Percentiles rank a stretch among this genome's conserved stretches.
phyloP scores from a whole-genome alignment of 2,329 filamentous ascomycete genomes.

The Microcyclosporella mali region DNA sequence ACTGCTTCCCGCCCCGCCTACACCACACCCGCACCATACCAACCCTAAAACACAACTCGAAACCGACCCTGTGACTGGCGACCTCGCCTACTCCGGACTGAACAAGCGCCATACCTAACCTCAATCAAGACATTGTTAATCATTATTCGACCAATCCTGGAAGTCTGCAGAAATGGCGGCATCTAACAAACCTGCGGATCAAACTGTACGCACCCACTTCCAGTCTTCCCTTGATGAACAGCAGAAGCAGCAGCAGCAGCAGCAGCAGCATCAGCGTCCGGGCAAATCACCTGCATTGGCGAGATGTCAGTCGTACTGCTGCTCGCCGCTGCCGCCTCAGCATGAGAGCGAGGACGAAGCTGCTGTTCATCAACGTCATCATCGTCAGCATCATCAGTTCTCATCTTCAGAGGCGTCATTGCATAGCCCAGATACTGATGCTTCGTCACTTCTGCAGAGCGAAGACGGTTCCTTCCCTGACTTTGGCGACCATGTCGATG shows the following conservation, averaged over 20 bases:
- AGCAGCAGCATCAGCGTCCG: constrained; percentile 3
- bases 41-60: no score
- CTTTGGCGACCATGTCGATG: constrained; percentile 71
- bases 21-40: no score
- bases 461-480: constrained; percentile 43
- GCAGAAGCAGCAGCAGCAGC: background rate
- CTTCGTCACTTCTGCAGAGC: constrained; percentile 30
- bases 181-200: constrained; percentile 16
- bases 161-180: constrained; percentile 15
- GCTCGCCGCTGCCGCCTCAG: constrained; percentile 13
- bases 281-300: background rate
- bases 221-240: constrained; percentile 7
- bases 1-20: no score
- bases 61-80: no score
- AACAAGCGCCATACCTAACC: no score
- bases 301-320: constrained; percentile 13
- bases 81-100: no score
- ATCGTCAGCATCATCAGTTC: no score
- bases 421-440: constrained; percentile 23
- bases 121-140: no score
- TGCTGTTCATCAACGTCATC: no score
- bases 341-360: constrained; percentile 17
- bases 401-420: constrained; percentile 8
- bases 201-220: constrained; percentile 20
- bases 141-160: no score